Percentiles rank a stretch among this genome's conserved stretches.
Conservation (phyloP, 345 rosid species). For the Linum usitatissimum region DNA sequence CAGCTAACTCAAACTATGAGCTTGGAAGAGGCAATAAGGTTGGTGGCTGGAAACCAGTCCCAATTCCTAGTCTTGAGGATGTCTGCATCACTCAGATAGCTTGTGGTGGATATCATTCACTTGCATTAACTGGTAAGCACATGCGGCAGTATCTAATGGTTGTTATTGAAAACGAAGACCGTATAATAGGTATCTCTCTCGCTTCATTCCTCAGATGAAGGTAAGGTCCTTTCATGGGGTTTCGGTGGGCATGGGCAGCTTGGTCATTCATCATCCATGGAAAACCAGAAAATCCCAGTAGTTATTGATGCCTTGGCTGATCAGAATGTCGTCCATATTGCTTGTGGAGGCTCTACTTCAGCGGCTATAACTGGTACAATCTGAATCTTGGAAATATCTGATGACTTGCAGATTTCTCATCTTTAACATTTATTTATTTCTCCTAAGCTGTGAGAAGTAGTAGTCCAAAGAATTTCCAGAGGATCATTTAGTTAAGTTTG, state of each 20-base stretch:
- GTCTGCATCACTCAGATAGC: slow-evolving; percentile 58
- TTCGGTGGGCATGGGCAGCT: slow-evolving; percentile 90
- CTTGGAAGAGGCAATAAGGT: slow-evolving; percentile 77
- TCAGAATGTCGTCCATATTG: slow-evolving; percentile 41
- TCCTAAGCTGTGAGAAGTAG: background rate
- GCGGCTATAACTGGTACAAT: slow-evolving; percentile 68
- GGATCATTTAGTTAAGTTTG: background rate
- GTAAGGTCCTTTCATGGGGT: slow-evolving; percentile 90
- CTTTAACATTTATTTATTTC: background rate
- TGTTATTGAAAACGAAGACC: too few species aligned
- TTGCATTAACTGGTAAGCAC: slow-evolving; percentile 68
- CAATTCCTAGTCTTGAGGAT: slow-evolving; percentile 48
- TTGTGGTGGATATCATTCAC: slow-evolving; percentile 85
- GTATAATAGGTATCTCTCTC: background rate
- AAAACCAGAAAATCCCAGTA: slow-evolving; percentile 44
- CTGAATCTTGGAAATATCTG: background rate
- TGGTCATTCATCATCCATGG: slow-evolving; percentile 55
- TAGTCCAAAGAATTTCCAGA: background rate
- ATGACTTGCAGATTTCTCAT: background rate
- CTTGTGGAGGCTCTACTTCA: slow-evolving; percentile 85
- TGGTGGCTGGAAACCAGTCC: slow-evolving; percentile 85
- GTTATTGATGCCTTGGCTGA: slow-evolving; percentile 57
- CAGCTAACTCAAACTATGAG: slow-evolving; percentile 87
- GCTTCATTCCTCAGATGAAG: slow-evolving; percentile 42
- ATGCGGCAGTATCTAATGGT: background rate